Evolutionary conservation across 306 rosid genomes (phyloP).

Genomic region (Morella rubra): DNA sequence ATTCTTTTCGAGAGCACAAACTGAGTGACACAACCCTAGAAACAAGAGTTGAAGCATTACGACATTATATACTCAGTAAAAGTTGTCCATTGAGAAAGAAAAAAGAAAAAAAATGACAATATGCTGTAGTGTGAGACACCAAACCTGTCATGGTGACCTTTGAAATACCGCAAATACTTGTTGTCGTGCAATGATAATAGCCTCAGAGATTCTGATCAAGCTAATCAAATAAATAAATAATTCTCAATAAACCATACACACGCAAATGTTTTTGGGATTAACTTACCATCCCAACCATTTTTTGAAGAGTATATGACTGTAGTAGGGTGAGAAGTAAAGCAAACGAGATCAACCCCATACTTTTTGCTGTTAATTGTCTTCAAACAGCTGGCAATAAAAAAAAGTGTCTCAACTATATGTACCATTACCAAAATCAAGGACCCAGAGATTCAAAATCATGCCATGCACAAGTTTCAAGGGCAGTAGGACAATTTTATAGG

Average conservation of each 20-base stretch:
- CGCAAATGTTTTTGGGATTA: constrained; percentile 2
- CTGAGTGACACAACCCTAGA: constrained; percentile 91
- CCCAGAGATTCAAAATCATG: background rate
- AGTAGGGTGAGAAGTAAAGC: constrained; percentile 93
- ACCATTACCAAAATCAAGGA: background rate
- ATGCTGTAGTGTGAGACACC: constrained; percentile 6
- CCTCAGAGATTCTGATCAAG: constrained; percentile 77
- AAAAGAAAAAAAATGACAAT: background rate
- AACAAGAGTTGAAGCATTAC: constrained; percentile 11
- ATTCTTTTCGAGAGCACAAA: constrained; percentile 78
- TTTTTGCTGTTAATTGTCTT: constrained; percentile 98
- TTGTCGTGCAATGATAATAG: constrained; percentile 90
- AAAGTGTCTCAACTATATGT: constrained; percentile 20
- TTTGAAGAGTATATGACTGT: constrained; percentile 95
- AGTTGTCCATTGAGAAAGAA: background rate
- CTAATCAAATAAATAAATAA: constrained; percentile 23
- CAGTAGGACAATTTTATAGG: background rate
- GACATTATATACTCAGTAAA: background rate
- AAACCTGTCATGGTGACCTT: constrained; percentile 97
- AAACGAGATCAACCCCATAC: constrained; percentile 94
- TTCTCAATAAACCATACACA: constrained; percentile 4
- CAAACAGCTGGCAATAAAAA: constrained; percentile 65
- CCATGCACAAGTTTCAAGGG: background rate
- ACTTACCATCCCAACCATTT: constrained; percentile 98
- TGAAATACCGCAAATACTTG: constrained; percentile 92